Evolutionary conservation across 2,329 filamentous ascomycete species (phyloP), one percentile per base, ranked within the genome.

Genomic region (Periconia sp.): DNA sequence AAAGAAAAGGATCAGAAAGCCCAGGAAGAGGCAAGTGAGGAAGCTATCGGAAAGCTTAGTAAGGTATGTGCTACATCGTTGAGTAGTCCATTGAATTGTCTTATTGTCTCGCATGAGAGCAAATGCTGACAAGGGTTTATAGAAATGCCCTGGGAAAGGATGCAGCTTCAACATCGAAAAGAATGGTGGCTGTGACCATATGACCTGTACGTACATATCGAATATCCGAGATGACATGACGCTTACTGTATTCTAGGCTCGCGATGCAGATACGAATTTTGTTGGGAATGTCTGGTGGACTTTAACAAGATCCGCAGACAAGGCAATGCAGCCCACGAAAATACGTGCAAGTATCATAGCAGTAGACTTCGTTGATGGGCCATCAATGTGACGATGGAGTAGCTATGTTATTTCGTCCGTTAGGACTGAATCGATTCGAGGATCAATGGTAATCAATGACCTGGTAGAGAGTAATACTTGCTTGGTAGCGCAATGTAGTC

Each of bases 121-220:
- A 28, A 28, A 28, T 12, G 25, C 25, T 28, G 11, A 28, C 11
- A 12, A n/a, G n/a, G 5, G 25, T 12, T 6, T 28, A 13, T 12
- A 28, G 54, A 64, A 61, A 31, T 76, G 73, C 52, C 72, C 73
- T 2, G 55, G 57, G 0, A 30, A 25, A 11, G 33, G 24, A 0
- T 74, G 73, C 49, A 62, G 54, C 1, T 70, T 61, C 56, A 56
- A 63, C 17, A 75, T 76, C 23, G 57, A 74, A 53, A 73, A 74
- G 56, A 66, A 61, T 21, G 52, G 63, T 3, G 72, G 72, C 0
- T 76, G 73, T 39, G 72, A 74, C 48, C 73, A 75, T 38, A 69
- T 71, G 58, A 69, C 50, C n/a, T 70, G 66, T 65, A 53, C 52
- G 61, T 46, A 12, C 2, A 5, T n/a, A 23, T 22, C 1, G 23